Conservation (phyloP, 805 yeast genomes). For the Zygotorulaspora danielsina region DNA sequence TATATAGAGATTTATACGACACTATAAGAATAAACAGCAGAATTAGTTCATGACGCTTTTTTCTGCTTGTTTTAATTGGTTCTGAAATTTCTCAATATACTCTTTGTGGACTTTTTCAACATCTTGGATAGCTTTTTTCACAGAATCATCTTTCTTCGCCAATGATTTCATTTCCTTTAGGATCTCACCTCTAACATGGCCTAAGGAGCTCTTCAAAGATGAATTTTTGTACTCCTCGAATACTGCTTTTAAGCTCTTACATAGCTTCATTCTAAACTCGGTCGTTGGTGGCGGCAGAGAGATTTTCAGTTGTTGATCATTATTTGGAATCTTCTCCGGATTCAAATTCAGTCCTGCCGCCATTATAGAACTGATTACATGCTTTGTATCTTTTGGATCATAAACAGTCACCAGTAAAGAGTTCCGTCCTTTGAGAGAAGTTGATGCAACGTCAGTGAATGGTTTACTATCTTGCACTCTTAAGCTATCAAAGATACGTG, state of each 20-base stretch:
- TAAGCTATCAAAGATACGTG: conserved; percentile 59
- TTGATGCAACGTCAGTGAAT: conserved; percentile 66
- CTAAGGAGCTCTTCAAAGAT: conserved; percentile 45
- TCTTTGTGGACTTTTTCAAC: conserved; percentile 69
- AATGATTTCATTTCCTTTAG: conserved; percentile 51
- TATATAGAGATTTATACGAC: conserved; percentile 2
- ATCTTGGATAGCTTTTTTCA: conserved; percentile 51
- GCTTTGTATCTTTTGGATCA: conserved; percentile 71
- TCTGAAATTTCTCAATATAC: conserved; percentile 54
- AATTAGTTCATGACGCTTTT: conserved; percentile 36
- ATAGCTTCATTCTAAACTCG: conserved; percentile 53
- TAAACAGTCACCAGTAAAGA: conserved; percentile 74
- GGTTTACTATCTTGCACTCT: conserved; percentile 45
- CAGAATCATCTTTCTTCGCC: conserved; percentile 50
- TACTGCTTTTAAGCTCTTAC: conserved; percentile 59
- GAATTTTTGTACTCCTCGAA: conserved; percentile 60
- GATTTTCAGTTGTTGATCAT: conserved; percentile 68
- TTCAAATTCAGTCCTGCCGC: conserved; percentile 68
- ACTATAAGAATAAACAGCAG: neutral
- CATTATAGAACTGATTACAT: conserved; percentile 65
- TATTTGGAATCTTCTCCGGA: conserved; percentile 71
- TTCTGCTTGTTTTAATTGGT: conserved; percentile 53
- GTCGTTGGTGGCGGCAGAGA: conserved; percentile 71
- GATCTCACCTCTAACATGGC: conserved; percentile 54
- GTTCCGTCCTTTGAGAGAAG: conserved; percentile 62